phyloP scores from a whole-genome alignment of 2,329 filamentous ascomycete species.

The Fusarium sp. region DNA sequence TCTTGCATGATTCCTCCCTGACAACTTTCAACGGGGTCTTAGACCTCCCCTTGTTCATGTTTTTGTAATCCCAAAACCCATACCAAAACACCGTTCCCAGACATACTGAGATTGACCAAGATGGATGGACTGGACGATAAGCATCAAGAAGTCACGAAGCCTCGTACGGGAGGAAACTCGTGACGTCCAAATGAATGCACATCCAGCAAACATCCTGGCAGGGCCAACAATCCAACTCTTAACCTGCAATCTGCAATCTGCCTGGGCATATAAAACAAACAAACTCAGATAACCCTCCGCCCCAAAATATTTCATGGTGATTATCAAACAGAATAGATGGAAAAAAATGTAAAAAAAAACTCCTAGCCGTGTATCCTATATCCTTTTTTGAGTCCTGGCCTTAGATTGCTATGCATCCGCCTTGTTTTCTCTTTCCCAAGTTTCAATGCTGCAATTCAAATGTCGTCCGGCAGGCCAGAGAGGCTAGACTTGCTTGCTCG shows the following conservation, averaged over 20 bases:
- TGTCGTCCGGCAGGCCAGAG: conserved; percentile 15
- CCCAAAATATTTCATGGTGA: conserved; percentile 24
- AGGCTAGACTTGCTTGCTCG: conserved; percentile 9
- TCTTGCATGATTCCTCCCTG: conserved; percentile 22
- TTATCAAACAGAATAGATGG: conserved; percentile 23
- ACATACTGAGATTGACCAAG: background rate
- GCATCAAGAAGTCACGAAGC: background rate
- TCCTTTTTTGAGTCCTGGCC: conserved; percentile 43
- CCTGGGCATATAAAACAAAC: conserved; percentile 11
- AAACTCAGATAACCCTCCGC: conserved; percentile 24
- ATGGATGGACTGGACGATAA: background rate
- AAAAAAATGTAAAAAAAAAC: conserved; percentile 38
- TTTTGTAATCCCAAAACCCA: conserved; percentile 30
- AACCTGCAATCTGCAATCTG: conserved; percentile 4
- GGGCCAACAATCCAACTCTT: background rate
- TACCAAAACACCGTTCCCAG: conserved; percentile 32
- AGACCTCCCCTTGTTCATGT: conserved; percentile 23
- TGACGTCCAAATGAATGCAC: background rate
- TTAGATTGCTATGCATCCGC: conserved; percentile 38
- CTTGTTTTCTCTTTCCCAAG: conserved; percentile 34
- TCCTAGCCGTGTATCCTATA: conserved; percentile 46
- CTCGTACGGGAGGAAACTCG: background rate
- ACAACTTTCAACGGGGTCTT: conserved; percentile 13
- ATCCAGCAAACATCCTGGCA: no score
- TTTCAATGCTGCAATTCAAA: conserved; percentile 31